Base-by-base conservation (phyloP, 805 yeast species). In the Priceomyces melissophilus region DNA sequence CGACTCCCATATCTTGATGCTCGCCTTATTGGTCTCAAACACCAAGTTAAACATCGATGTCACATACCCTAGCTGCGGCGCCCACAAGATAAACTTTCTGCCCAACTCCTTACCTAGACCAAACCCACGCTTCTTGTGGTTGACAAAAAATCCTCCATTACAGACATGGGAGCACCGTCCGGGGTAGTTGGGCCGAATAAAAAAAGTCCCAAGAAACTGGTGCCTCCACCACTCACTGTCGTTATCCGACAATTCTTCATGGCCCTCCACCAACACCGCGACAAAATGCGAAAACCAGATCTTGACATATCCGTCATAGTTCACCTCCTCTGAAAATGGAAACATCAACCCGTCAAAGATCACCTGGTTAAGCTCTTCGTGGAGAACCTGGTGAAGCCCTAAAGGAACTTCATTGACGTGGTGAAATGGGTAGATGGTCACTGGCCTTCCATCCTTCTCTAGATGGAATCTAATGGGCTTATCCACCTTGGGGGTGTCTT, bases 31-130 rank as follows among this genome's bases (percentile, higher is more conserved):
- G 2, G 89, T 81, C 37, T 73, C 93, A 56, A 83, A 90, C 0
- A 90, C 98, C 38, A 90, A 70, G 60, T 90, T 90, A 71, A 86
- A 90, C 10, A 90, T 91, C 5, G 91, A 82, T 53, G 86, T 87
- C 4, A 73, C 78, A 61, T 83, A 90, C 0, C 96, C 96, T 26
- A 90, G 63, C 37, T 71, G 53, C 0, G 95, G 90, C 0, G 93
- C 96, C 78, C 83, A 80, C 38, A 63, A 57, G 34, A 88, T 56
- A 56, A 86, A 90, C 32, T 74, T 64, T 41, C 65, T 65, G 3
- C 95, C 97, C 55, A 90, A 55, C n/a, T 73, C 73, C 27, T 65
- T 71, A 1, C 96, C 96, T 11, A 87, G 61, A 7, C 84, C 82
- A 35, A 71, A 59, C 0, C 95, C 93, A 45, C 97, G 73, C 17